phyloP scores from a whole-genome alignment of 1,284 basidiomycete genomes.

The Tilletia horrida region DNA sequence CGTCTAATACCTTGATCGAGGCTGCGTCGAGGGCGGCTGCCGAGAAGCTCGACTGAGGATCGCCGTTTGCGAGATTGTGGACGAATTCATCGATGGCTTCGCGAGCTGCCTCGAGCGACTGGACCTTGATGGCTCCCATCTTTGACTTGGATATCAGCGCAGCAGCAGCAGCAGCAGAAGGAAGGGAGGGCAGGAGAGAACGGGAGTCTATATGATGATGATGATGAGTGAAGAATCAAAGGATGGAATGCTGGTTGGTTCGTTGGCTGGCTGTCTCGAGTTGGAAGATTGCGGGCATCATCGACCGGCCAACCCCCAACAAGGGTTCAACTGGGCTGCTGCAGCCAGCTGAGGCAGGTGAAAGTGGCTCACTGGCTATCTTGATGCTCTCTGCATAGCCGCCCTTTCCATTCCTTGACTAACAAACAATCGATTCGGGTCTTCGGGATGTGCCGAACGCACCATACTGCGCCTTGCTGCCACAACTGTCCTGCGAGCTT shows the following conservation, averaged over 20 bases:
- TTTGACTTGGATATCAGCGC: neutral
- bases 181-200: neutral
- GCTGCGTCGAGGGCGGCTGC: conserved; percentile 17
- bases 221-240: neutral
- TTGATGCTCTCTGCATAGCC: too few species aligned
- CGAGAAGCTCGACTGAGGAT: conserved; percentile 19
- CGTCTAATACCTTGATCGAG: conserved; percentile 2
- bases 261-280: too few species aligned
- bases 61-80: conserved; percentile 14
- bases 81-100: conserved; percentile 19
- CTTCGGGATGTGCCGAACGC: too few species aligned
- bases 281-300: too few species aligned
- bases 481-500: too few species aligned
- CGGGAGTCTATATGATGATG: neutral
- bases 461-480: too few species aligned
- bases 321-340: too few species aligned
- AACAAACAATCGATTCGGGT: too few species aligned
- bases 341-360: too few species aligned
- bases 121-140: conserved; percentile 1
- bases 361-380: too few species aligned
- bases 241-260: neutral
- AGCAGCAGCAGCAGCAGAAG: neutral
- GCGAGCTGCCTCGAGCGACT: conserved; percentile 21
- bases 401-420: too few species aligned
- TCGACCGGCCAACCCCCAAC: too few species aligned